A percentile compares a stretch with the other conserved stretches of the same genome.
Conservation (phyloP, 2,329 filamentous ascomycete genomes). For the Aspergillus pseudonomiae region DNA sequence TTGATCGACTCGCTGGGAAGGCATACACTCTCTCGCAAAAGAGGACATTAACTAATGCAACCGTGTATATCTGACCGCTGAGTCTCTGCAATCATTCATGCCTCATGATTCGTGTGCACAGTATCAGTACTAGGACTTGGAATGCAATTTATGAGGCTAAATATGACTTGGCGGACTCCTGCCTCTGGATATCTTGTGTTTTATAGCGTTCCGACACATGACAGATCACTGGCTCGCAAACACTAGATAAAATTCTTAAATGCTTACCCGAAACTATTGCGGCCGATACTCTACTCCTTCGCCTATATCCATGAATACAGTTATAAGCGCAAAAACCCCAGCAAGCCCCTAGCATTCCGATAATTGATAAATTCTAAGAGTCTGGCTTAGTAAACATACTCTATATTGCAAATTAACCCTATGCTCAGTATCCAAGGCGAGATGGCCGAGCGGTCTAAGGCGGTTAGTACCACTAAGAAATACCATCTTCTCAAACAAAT, state of each 20-base stretch:
- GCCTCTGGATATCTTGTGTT: no score
- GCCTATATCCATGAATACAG: not conserved
- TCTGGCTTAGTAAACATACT: not conserved
- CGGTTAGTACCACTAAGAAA: not conserved
- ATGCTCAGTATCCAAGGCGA: not conserved
- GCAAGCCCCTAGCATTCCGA: not conserved
- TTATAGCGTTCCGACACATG: no score
- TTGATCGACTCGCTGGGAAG: no score
- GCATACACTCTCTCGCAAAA: no score
- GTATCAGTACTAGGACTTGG: no score
- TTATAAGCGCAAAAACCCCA: not conserved
- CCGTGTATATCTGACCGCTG: no score
- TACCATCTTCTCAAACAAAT: no score
- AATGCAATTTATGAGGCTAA: no score
- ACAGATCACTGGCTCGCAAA: not conserved
- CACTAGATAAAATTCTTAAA: not conserved
- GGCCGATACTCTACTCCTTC: not conserved
- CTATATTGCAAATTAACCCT: accelerated
- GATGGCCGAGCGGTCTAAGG: slow-evolving; percentile 7
- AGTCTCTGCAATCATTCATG: no score
- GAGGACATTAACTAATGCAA: no score
- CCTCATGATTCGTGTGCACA: no score
- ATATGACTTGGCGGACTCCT: no score
- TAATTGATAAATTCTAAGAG: not conserved
- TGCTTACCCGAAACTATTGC: not conserved